Percentiles rank a stretch among this genome's conserved stretches.
These are phyloP conservation scores for Erodium moschatum DNA, from an alignment of 441 rosid species.

Conservation along the genomic window DNA sequence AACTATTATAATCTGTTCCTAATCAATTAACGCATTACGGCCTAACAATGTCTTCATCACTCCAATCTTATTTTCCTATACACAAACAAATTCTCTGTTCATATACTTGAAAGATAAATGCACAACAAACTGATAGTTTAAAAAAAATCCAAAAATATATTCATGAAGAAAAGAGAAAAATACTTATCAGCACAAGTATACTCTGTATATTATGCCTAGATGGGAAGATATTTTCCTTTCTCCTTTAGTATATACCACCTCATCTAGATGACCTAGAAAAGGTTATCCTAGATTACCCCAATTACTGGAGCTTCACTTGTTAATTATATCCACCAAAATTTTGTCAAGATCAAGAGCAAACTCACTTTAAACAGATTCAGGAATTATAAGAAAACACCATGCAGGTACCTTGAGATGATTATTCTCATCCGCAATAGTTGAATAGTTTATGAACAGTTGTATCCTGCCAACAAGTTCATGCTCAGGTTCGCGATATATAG, in stretches of 20 bases:
- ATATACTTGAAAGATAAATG: background rate
- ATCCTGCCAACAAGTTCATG: constrained; percentile 85
- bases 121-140: background rate
- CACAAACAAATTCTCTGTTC: background rate
- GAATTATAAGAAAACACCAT: background rate
- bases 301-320: too few species aligned
- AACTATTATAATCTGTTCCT: background rate
- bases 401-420: constrained; percentile 54
- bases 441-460: constrained; percentile 72
- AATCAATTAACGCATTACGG: background rate
- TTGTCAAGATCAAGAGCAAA: background rate
- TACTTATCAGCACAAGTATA: background rate
- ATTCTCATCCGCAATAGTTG: constrained; percentile 65
- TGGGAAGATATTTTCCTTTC: background rate
- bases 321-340: too few species aligned
- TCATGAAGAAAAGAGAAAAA: background rate
- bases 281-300: too few species aligned
- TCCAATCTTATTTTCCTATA: background rate
- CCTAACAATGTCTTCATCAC: background rate
- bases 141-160: background rate
- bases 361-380: background rate
- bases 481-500: constrained; percentile 82
- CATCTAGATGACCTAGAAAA: background rate
- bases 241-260: background rate
- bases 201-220: background rate